Evolutionary conservation across 495 filamentous ascomycete species (phyloP), one percentile per base, ranked within the genome.

Genomic region (Pseudotulostoma volvatum): DNA sequence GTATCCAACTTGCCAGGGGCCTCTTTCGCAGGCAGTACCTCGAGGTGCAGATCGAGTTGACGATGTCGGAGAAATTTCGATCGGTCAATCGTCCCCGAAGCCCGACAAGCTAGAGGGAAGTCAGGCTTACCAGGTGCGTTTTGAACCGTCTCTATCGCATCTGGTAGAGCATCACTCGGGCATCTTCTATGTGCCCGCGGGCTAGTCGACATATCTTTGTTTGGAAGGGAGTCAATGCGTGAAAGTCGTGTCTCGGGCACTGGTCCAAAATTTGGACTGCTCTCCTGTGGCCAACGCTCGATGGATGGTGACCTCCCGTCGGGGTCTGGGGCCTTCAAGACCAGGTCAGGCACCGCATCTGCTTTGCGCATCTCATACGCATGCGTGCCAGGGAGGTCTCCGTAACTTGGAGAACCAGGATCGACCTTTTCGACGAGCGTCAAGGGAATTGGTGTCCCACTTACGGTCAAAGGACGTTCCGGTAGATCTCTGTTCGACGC

Each of bases 401-500:
- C 87, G 57, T 92, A 70, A 45, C 80, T 81, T 57, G 77, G 73
- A 19, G 60, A 53, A 21, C 63, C 57, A 8, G 67, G 63, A 41
- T 81, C 76, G 34, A 93, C 70, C 60, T 79, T 84, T 57, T 92
- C 84, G 18, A 93, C 81, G 34, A 87, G 64, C 9, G 79, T 92
- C 40, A 62, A 72, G n/a, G 86, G 86, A 46, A 93, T 76, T 20
- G 81, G 75, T 9, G 65, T 59, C 40, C 67, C 66, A 44, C 67
- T 62, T 37, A 70, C 71, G 36, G 70, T 69, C 28, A 51, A 41
- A 18, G 66, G 53, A 33, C 56, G 51, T 37, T 59, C 57, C 8
- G 51, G 52, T 33, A 55, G 47, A 40, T 58, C 52, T 49, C 49
- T 53, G 34, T 46, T 46, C 2, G 70, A 73, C 31, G 49, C 42